Conservation (phyloP, 2,329 filamentous ascomycete species). For the Aureobasidium sp. region DNA sequence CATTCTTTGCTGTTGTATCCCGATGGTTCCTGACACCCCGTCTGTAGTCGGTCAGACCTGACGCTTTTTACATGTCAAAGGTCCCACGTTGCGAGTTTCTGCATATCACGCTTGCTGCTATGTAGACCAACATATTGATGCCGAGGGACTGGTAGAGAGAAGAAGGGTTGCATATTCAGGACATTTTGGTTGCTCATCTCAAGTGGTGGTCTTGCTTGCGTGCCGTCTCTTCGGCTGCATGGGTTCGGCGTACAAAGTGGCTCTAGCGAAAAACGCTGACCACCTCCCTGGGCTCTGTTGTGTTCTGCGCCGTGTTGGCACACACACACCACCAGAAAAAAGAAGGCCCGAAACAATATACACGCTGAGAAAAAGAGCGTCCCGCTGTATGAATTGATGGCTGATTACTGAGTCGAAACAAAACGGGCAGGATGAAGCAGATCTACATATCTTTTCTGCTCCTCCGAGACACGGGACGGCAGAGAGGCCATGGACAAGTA, state of each 20-base stretch:
- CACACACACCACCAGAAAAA: not conserved
- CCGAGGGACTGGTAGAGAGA: too few relatives aligned
- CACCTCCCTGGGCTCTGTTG: not conserved
- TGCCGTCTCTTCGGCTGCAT: not conserved
- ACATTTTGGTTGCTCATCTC: not conserved
- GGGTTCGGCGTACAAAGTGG: not conserved
- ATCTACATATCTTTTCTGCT: not conserved
- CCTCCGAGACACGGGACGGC: conserved; percentile 6
- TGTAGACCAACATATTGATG: too few relatives aligned
- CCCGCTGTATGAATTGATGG: not conserved
- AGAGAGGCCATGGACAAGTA: not conserved
- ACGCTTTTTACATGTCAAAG: not conserved
- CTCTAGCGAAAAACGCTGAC: not conserved
- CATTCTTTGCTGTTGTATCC: not conserved
- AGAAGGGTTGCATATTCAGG: too few relatives aligned
- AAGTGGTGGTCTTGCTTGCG: not conserved
- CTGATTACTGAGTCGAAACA: too few relatives aligned
- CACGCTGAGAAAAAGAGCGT: not conserved
- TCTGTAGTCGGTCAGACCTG: not conserved
- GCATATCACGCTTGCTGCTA: too few relatives aligned
- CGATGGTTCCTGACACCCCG: not conserved
- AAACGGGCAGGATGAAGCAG: not conserved
- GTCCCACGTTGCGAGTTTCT: not conserved
- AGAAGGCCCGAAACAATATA: conserved; percentile 8
- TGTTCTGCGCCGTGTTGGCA: too few relatives aligned